Base-by-base conservation (phyloP, 2,329 filamentous ascomycete species). In the Dothistroma pini region DNA sequence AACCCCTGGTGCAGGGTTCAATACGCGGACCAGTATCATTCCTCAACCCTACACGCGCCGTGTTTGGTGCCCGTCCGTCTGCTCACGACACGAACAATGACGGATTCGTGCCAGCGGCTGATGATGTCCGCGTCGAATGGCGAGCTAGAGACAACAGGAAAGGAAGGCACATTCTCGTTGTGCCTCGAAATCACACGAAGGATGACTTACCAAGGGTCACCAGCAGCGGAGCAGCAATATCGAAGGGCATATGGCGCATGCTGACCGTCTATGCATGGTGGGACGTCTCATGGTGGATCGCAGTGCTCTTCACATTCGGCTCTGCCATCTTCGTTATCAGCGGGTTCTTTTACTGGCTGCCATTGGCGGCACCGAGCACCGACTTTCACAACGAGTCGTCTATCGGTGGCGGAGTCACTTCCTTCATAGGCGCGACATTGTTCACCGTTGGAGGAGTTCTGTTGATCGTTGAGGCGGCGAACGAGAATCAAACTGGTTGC, bases 381-480 rank as follows among this genome's bases (percentile, higher is more conserved):
- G 79, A 81, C 59, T 89, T 89, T 66, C 50, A 74, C 0, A 78
- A 78, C 32, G 86, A 89, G 71, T 73, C 76, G 0, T 63, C 77
- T 8, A 76, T 77, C 64, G 87, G 78, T 0, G 86, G 84, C 3
- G 88, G 86, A 1, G 79, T 88, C 22, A 85, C 83, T 0, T 86
- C 84, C 0, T 85, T 88, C 67, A 79, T 89, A n/a, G 87, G 87
- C 4, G 86, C 86, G 0, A 87, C 85, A 0, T 75, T 89, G 7
- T 89, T 90, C 70, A 85, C 87, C 66, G 57, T 87, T 4, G 87
- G 86, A 0, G 85, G 84, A 38, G 69, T 89, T 7, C 55, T 63
- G 1, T 77, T 89, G 29, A 78, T 89, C 73, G 75, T 88, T 1
- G 87, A 90, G 72, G 87, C 87, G 3, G 78, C 89, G n/a, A 90